Conservation (phyloP, 2,329 filamentous ascomycete species). For the Epichloe uncinata region DNA sequence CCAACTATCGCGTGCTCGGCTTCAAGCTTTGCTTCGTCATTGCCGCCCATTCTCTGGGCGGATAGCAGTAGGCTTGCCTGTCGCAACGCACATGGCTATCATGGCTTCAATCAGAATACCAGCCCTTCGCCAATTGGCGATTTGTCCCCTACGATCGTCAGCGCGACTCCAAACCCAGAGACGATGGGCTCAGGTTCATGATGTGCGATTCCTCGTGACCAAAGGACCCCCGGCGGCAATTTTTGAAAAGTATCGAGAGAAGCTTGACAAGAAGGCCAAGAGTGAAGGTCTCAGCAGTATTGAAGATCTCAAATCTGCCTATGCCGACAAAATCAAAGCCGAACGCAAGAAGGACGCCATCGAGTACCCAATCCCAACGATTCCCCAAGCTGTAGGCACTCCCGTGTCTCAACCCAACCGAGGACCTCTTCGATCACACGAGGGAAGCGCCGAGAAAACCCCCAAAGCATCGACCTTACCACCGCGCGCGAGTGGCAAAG, state of each 20-base stretch:
- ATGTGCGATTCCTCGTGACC: conserved; percentile 79
- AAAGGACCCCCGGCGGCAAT: conserved; percentile 55
- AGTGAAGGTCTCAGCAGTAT: conserved; percentile 57
- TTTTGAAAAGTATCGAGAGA: conserved; percentile 74
- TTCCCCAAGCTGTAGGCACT: conserved; percentile 24
- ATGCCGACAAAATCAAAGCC: conserved; percentile 68
- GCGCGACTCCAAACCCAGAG: conserved; percentile 41
- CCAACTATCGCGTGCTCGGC: too few relatives aligned
- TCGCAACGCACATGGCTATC: neutral
- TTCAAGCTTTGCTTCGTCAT: neutral
- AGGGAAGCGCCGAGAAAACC: conserved; percentile 10
- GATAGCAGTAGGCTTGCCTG: conserved; percentile 2
- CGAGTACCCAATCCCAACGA: conserved; percentile 24
- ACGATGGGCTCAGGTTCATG: conserved; percentile 83
- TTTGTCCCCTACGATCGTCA: conserved; percentile 18
- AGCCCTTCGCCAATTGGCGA: conserved; percentile 33
- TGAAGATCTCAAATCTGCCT: conserved; percentile 65
- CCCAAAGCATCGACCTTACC: neutral
- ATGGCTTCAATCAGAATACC: conserved; percentile 39
- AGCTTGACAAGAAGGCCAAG: conserved; percentile 71
- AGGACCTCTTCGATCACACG: conserved; percentile 15
- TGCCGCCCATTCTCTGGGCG: neutral
- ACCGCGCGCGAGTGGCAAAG: neutral
- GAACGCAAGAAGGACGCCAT: conserved; percentile 55
- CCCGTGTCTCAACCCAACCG: conserved; percentile 23